These are phyloP conservation scores for Erodium trifolium DNA, from an alignment of 441 rosid species.

Conservation along the genomic window DNA sequence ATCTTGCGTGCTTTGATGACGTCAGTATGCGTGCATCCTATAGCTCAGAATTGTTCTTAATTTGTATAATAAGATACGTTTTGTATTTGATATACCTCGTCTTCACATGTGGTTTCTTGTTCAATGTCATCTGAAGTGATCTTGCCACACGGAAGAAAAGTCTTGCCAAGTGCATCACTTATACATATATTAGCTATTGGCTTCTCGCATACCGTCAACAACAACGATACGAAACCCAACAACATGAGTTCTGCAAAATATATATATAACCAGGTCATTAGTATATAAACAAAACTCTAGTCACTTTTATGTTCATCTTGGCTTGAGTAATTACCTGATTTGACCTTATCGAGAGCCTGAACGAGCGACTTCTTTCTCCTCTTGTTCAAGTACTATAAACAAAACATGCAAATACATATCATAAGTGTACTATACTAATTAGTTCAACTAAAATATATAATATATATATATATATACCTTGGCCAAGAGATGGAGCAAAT, in stretches of 20 bases:
- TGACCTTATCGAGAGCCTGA: slow-evolving; percentile 67
- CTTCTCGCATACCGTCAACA: slow-evolving; percentile 47
- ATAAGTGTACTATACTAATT: too few relatives aligned
- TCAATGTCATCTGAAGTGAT: slow-evolving; percentile 17
- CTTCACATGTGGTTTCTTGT: slow-evolving; percentile 40
- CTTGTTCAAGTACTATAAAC: slow-evolving; percentile 38
- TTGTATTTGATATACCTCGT: too few relatives aligned
- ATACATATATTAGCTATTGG: slow-evolving; percentile 55
- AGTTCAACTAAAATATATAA: too few relatives aligned
- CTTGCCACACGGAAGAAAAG: slow-evolving; percentile 53
- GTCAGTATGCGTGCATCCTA: too few relatives aligned
- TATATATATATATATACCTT: slow-evolving; percentile 26
- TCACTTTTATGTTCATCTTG: too few relatives aligned
- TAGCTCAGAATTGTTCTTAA: too few relatives aligned
- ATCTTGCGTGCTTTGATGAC: too few relatives aligned
- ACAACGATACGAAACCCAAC: slow-evolving; percentile 66
- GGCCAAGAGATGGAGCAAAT: slow-evolving; percentile 48
- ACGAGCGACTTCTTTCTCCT: slow-evolving; percentile 45
- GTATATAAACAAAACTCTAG: not conserved
- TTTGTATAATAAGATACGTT: too few relatives aligned
- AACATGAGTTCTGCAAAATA: slow-evolving; percentile 64
- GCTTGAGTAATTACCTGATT: slow-evolving; percentile 42
- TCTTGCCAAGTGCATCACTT: slow-evolving; percentile 28
- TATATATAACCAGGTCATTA: too few relatives aligned
- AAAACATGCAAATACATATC: too few relatives aligned